These are phyloP conservation scores for Chlamydomonas incerta DNA, from an alignment of 139 green algal species.

Conservation along the genomic window DNA sequence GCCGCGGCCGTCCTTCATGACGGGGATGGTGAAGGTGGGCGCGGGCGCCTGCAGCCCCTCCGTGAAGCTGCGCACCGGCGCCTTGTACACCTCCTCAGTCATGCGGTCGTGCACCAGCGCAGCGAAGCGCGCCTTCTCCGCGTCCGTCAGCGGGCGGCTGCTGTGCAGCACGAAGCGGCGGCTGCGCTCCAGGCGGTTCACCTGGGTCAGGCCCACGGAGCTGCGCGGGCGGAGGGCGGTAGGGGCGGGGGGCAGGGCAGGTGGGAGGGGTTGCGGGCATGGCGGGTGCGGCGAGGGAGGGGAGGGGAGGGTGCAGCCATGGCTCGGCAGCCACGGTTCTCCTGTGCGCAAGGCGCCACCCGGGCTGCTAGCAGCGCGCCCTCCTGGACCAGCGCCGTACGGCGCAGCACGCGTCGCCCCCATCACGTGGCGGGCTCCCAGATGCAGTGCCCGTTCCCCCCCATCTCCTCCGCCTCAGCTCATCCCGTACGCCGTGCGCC, in stretches of 20 bases:
- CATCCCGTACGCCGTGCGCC: too few relatives aligned
- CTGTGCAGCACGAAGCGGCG: slow-evolving; percentile 80
- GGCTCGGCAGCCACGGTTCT: too few relatives aligned
- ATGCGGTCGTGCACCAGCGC: slow-evolving; percentile 95
- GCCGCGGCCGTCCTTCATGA: slow-evolving; percentile 82
- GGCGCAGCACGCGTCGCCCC: too few relatives aligned
- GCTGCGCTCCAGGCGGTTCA: slow-evolving; percentile 86
- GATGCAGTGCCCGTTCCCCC: too few relatives aligned
- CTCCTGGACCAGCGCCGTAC: too few relatives aligned
- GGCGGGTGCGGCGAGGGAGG: not conserved
- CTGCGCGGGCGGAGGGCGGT: slow-evolving; percentile 2
- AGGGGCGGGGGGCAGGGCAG: too few relatives aligned
- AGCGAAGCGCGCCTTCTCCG: slow-evolving; percentile 65
- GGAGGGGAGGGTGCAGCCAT: too few relatives aligned
- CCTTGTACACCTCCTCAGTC: slow-evolving; percentile 96
- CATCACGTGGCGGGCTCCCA: too few relatives aligned
- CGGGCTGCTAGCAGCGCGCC: too few relatives aligned
- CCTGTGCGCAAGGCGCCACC: too few relatives aligned
- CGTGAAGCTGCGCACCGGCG: slow-evolving; percentile 80
- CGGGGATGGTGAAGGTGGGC: slow-evolving; percentile 86
- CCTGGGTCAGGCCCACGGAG: slow-evolving; percentile 84
- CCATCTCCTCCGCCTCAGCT: too few relatives aligned
- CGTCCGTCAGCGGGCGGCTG: slow-evolving; percentile 53
- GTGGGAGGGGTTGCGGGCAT: too few relatives aligned
- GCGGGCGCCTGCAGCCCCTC: slow-evolving; percentile 48